Evolutionary conservation across 148 eudicot species (phyloP), one percentile per base, ranked within the genome.

Genomic region (Rhododendron ferrugineum): DNA sequence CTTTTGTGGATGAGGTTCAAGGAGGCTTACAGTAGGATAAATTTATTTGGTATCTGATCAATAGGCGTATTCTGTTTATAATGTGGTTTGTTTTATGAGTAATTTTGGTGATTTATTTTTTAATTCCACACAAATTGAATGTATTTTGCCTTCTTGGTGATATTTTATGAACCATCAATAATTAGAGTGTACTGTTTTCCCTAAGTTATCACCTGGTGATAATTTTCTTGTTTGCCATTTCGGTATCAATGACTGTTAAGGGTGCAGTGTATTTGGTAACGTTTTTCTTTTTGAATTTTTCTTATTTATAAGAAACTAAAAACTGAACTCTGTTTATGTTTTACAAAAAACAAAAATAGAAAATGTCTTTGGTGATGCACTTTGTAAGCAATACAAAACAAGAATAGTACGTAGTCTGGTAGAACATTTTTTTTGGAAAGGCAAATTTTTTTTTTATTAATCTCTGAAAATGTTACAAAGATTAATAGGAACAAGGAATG

Each of bases 1-100:
- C 74, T n/a, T 82, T 82, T n/a, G 52, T 82, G 52, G 84, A n/a
- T 40, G 84, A 64, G 72, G 70, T 70, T 32, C 1, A 30, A 11
- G 37, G 37, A 70, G 37, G 32, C 22, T 14, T 30, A 0, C 14
- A 14, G 37, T 26, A 62, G 70, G 30, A 62, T 62, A 26, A 62
- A 23, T 8, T 62, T 23, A n/a, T 23, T 62, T 18, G 22, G 56
- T 62, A 62, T 62, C 30, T 62, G 6, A 40, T 40, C 44, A 62
- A 23, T 28, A 23, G 28, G 13, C 10, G 30, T 62, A 10, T 62
- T 73, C 2, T 0, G 6, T 10, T 26, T 66, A 11, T n/a, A 3
- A n/a, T 64, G 13, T 64, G 72, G 32, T 64, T 64, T 64, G 68
- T 54, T 64, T n/a, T n/a, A 7, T 2, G 4, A 64, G 30, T 64